Evolutionary conservation across 2,329 filamentous ascomycete genomes (phyloP).

Genomic region (Microthyrium microscopicum): DNA sequence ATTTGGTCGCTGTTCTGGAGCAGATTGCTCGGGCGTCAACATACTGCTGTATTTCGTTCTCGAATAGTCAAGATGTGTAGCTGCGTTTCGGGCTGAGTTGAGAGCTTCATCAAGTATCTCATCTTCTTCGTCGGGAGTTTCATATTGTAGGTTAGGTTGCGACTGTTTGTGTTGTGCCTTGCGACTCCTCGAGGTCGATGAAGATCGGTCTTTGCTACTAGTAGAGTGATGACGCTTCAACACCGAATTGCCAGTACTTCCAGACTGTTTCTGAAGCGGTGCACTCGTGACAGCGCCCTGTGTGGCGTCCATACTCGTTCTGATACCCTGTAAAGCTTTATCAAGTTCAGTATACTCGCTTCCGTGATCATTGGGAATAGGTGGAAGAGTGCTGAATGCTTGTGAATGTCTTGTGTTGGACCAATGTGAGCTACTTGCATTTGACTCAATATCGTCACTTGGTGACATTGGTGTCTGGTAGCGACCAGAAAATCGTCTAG

Average conservation of each 20-base stretch:
- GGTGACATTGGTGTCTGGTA: constrained; percentile 70
- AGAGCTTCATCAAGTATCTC: constrained; percentile 85
- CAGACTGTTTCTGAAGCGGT: constrained; percentile 10
- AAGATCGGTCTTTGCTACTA: constrained; percentile 52
- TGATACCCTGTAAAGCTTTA: constrained; percentile 42
- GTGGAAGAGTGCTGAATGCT: constrained; percentile 43
- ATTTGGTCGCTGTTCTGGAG: constrained; percentile 21
- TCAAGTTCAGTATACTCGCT: constrained; percentile 43
- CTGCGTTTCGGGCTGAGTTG: constrained; percentile 57
- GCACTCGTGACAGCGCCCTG: constrained; percentile 17
- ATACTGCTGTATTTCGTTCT: constrained; percentile 14
- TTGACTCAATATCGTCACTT: constrained; percentile 79
- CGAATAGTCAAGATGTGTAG: constrained; percentile 51
- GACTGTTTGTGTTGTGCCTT: constrained; percentile 53
- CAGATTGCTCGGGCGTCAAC: constrained; percentile 6
- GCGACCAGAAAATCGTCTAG: constrained; percentile 77
- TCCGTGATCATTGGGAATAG: constrained; percentile 17
- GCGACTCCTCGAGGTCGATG: too few species aligned
- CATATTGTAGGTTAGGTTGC: constrained; percentile 69
- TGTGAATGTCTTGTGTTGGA: constrained; percentile 72
- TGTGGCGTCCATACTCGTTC: constrained; percentile 37
- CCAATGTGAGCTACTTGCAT: constrained; percentile 82
- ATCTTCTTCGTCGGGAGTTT: constrained; percentile 91
- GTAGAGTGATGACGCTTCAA: neutral
- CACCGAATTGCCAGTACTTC: neutral